Evolutionary conservation across 2,329 filamentous ascomycete genomes (phyloP), one percentile per base, ranked within the genome.

Genomic region (Alternaria sp.): DNA sequence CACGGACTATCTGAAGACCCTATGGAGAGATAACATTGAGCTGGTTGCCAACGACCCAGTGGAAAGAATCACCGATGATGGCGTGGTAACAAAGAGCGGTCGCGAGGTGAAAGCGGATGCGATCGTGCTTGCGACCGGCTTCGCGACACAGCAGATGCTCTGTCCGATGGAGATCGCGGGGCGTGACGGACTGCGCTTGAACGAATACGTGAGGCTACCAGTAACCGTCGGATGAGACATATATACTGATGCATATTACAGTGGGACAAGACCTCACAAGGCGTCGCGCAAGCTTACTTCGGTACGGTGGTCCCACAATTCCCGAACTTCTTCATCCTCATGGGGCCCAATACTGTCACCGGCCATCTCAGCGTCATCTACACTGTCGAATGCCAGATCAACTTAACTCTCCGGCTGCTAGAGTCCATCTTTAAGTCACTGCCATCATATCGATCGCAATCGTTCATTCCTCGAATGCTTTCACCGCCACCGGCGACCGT

Each of bases 311-410:
- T 86, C 0, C 81, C 83, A 1, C 50, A 66, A 15, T 74, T 70
- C 26, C 70, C 73, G 25, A 74, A 72, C 49, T 71, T 72, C 51
- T 71, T 68, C 61, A 57, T 73, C 15, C 50, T 75, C 6, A 73
- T 74, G 67, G 71, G 65, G 0, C 67, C 67, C 11, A 84, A 84
- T 66, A 83, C 81, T 0, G 75, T 83, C 3, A 86, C 82, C 0
- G 84, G 84, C 0, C 85, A 86, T 65, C 72, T 84, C 0, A 83
- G 81, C 0, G 84, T 85, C 5, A 83, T 86, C 19, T 86, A 83
- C 69, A 83, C 83, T 1, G 81, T 82, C 1, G 84, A 86, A 67
- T 86, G 84, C 66, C 83, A 86, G 61, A 84, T 86, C 57, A 85
- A 85, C 69, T 84, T 84, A 63, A 76, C 77, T 17, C 70, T 83